Evolutionary conservation across 345 rosid genomes (phyloP).

Genomic region (Eucalyptus urophylla): DNA sequence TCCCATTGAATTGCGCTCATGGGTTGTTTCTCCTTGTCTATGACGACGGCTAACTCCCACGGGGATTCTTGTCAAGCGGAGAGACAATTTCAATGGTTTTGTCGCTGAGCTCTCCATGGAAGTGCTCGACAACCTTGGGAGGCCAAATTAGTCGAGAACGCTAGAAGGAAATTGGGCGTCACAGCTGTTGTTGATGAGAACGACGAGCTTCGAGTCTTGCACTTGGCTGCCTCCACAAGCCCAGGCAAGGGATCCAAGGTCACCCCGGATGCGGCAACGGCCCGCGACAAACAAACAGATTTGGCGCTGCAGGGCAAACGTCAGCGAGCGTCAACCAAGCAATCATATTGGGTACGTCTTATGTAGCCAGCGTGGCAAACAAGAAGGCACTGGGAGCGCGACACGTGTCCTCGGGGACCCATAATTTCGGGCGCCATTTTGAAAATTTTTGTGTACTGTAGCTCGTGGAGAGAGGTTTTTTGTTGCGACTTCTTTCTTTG

Average conservation of each 20-base stretch:
- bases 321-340: not conserved
- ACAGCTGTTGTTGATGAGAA: not conserved
- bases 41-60: not conserved
- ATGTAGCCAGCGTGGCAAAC: too few relatives aligned
- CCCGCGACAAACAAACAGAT: not conserved
- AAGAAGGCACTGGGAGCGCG: too few relatives aligned
- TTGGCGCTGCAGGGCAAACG: not conserved
- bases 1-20: not conserved
- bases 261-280: not conserved
- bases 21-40: not conserved
- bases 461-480: too few relatives aligned
- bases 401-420: too few relatives aligned
- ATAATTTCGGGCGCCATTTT: too few relatives aligned
- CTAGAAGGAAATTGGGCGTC: conserved; percentile 21
- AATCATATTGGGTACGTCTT: too few relatives aligned
- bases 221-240: not conserved
- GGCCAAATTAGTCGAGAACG: conserved; percentile 25
- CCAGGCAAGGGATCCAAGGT: not conserved
- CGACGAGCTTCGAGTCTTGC: not conserved
- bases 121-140: conserved; percentile 21
- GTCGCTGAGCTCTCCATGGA: conserved; percentile 51
- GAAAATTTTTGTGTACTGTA: too few relatives aligned
- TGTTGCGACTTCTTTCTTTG: too few relatives aligned
- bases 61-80: not conserved
- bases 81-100: not conserved